These are phyloP conservation scores for Trichoderma harzianum DNA, from an alignment of 2,329 filamentous ascomycete genomes.

Conservation along the genomic window DNA sequence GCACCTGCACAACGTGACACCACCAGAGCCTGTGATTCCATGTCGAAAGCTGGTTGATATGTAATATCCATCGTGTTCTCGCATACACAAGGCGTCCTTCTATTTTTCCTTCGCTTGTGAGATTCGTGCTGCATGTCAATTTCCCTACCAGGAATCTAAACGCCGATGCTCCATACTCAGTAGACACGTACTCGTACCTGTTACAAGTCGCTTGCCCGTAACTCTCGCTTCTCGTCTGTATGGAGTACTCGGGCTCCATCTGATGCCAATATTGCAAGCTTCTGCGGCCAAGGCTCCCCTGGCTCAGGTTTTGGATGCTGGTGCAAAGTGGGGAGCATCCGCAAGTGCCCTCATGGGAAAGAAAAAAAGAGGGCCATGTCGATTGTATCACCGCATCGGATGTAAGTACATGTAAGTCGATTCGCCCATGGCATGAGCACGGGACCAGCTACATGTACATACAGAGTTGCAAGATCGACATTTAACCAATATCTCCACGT, in stretches of 20 bases:
- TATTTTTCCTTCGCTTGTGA: not conserved
- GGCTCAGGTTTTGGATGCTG: not conserved
- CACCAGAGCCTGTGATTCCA: not conserved
- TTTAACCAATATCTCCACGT: not conserved
- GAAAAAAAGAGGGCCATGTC: not conserved
- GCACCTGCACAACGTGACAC: not conserved
- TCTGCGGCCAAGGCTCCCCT: not conserved
- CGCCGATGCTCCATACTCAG: not conserved
- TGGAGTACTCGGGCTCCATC: not conserved
- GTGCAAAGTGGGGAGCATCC: not conserved
- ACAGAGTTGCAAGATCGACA: slow-evolving; percentile 1
- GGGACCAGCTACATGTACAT: not conserved
- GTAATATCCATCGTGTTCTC: not conserved
- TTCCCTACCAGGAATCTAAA: not conserved
- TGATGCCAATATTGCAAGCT: not conserved
- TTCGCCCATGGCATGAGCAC: slow-evolving; percentile 3
- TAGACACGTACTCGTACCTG: not conserved
- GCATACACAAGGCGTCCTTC: not conserved
- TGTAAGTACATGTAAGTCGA: slow-evolving; percentile 3
- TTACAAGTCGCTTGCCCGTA: not conserved
- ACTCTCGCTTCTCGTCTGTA: not conserved
- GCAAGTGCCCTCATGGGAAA: not conserved
- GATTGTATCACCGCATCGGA: not conserved
- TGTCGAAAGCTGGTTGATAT: not conserved
- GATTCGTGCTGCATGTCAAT: not conserved